Evolutionary conservation across 164 flowering plant species (phyloP).

Genomic region (Kingdonia uniflora): DNA sequence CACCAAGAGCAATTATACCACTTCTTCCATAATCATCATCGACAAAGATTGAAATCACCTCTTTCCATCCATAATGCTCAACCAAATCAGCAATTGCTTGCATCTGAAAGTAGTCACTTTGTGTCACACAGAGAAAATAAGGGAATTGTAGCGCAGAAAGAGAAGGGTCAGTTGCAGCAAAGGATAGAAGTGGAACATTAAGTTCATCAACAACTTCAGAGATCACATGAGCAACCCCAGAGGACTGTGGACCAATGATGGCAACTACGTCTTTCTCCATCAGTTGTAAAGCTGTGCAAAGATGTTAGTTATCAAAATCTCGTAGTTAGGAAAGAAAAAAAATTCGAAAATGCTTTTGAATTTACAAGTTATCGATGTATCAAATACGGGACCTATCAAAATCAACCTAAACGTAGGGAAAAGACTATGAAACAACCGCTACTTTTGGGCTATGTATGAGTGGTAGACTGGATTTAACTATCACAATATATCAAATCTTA

Average conservation of each 20-base stretch:
- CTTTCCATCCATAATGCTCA: slow-evolving; percentile 56
- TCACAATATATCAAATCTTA: too few relatives aligned
- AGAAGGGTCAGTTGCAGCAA: slow-evolving; percentile 84
- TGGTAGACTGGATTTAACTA: too few relatives aligned
- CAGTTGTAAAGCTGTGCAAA: slow-evolving; percentile 58
- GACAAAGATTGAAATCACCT: slow-evolving; percentile 72
- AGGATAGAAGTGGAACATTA: slow-evolving; percentile 72
- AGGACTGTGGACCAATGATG: slow-evolving; percentile 86
- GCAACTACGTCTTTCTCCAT: slow-evolving; percentile 66
- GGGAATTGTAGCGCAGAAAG: slow-evolving; percentile 70
- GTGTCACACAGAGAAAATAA: slow-evolving; percentile 67
- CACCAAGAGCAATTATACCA: slow-evolving; percentile 66
- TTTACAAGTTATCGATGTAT: too few relatives aligned
- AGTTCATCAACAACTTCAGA: slow-evolving; percentile 67
- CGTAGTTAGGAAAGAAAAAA: background rate
- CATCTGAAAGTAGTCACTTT: slow-evolving; percentile 78
- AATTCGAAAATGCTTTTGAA: background rate
- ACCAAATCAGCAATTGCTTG: slow-evolving; percentile 66
- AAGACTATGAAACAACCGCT: too few relatives aligned
- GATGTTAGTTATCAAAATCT: background rate
- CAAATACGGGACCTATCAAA: too few relatives aligned
- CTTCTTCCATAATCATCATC: slow-evolving; percentile 85
- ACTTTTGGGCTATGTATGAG: too few relatives aligned
- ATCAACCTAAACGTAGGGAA: too few relatives aligned
- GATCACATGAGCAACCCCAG: slow-evolving; percentile 75